Evolutionary conservation across 352 stramenopile species (phyloP), one percentile per base, ranked within the genome.

Genomic region (Phytophthora vignae): DNA sequence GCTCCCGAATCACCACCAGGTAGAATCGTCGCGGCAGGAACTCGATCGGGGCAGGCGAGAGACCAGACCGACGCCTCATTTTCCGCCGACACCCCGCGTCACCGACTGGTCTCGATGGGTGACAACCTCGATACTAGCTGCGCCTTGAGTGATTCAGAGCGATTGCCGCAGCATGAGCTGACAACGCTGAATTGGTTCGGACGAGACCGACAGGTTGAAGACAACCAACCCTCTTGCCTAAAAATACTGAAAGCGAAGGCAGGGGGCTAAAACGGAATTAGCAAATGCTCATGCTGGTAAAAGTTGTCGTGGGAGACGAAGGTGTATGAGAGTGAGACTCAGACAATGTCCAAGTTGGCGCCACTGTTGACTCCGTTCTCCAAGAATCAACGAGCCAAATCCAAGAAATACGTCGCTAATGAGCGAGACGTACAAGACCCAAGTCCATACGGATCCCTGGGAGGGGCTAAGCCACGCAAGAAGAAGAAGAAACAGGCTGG

Each of bases 21-120:
- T 83, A 93, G 55, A 93, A 92, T 31, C 70, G 63, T 42, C 55
- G 48, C 0, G 83, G 78, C 12, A 88, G 60, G 57, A 93, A 90
- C 71, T 91, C 86, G 48, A 93, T 90, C 1, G 84, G 74, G 3
- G 60, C 67, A 8, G 81, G 64, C 19, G 75, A 59, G 11, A 85
- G 58, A 44, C 59, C 58, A 10, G 83, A 61, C 12, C 73, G 74
- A 59, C 78, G 78, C 71, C 84, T 91, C 86, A 93, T 93, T 4
- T 44, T 36, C 44, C n/a, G 52, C 7, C 15, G 55, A 31, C 17
- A n/a, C 27, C 5, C 31, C 19, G 33, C 46, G 33, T 52, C 46
- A 25, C 55, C 29, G 14, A 60, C 21, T 46, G 36, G n/a, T 22
- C 10, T 40, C 11, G 40, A 56, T 50, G 6, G 31, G 19, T 52